Evolutionary conservation across 768 basidiomycete species (phyloP).

Genomic region (Trametes elegans): DNA sequence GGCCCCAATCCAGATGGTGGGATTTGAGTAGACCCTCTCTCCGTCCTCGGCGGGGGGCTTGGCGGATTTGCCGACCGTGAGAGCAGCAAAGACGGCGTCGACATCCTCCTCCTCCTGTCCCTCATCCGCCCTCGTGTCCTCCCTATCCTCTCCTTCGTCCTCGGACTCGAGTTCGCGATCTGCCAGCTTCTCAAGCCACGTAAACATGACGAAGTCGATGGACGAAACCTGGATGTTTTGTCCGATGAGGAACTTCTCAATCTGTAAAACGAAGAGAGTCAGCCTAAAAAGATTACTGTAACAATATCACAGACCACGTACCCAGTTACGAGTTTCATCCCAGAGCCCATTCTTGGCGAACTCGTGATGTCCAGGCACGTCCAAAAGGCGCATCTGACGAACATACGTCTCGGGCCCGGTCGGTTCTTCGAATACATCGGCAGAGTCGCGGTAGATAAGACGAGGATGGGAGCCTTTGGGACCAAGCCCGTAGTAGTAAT

Average conservation of each 20-base stretch:
- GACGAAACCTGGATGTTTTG: slow-evolving; percentile 1
- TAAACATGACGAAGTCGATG: slow-evolving; percentile 14
- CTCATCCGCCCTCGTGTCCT: slow-evolving; percentile 13
- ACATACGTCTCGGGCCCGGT: background rate
- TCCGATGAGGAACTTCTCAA: slow-evolving; percentile 6
- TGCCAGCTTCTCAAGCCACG: slow-evolving; percentile 10
- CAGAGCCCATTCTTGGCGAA: background rate
- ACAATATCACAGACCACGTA: background rate
- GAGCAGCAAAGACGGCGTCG: slow-evolving; percentile 19
- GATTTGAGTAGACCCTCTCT: slow-evolving; percentile 18
- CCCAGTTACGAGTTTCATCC: background rate
- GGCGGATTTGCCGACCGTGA: slow-evolving; percentile 5
- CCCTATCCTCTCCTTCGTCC: slow-evolving; percentile 21
- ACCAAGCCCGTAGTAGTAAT: background rate
- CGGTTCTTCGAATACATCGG: background rate
- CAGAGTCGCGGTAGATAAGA: background rate
- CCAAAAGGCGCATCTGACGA: background rate
- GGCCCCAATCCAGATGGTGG: slow-evolving; percentile 29
- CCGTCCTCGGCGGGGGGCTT: slow-evolving; percentile 29
- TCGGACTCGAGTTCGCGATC: slow-evolving; percentile 12
- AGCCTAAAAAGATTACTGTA: background rate
- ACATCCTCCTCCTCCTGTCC: slow-evolving; percentile 20
- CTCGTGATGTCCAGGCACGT: background rate
- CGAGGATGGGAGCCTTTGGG: background rate
- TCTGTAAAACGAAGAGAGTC: slow-evolving; percentile 4